Conservation (phyloP, 2,329 filamentous ascomycete species). For the Penicillium sp. region DNA sequence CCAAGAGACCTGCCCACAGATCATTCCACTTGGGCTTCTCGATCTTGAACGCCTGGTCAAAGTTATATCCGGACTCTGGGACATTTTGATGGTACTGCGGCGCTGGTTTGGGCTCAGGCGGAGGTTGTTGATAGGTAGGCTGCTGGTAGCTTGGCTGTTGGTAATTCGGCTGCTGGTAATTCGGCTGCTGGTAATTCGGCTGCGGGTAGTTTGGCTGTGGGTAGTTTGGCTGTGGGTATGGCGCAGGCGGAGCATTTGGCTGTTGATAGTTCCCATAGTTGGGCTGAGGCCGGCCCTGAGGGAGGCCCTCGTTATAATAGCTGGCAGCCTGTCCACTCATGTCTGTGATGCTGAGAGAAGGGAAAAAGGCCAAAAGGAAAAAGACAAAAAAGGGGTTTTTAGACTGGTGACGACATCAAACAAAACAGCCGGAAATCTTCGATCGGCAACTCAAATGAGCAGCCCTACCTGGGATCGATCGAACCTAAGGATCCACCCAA, state of each 20-base stretch:
- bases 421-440: not conserved
- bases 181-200: conserved; percentile 15
- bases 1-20: conserved; percentile 79
- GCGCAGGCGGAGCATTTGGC: not conserved
- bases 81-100: conserved; percentile 25
- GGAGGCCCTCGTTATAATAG: conserved; percentile 33
- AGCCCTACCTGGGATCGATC: not conserved
- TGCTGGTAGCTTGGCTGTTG: conserved; percentile 4
- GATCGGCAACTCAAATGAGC: not conserved
- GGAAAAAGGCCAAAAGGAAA: not conserved
- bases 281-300: conserved; percentile 16
- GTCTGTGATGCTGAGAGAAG: not conserved
- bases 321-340: conserved; percentile 40
- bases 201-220: conserved; percentile 4
- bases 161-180: not conserved
- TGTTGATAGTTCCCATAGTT: conserved; percentile 20
- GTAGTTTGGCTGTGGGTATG: conserved; percentile 1
- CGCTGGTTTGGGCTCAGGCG: conserved; percentile 22
- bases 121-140: conserved; percentile 9
- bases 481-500: too few relatives aligned
- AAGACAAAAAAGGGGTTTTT: not conserved
- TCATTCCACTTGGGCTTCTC: conserved; percentile 87
- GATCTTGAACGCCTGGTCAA: conserved; percentile 79
- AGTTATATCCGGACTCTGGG: conserved; percentile 44
- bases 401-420: not conserved